Conservation (phyloP, 768 basidiomycete genomes). For the Kwoniella europaea region DNA sequence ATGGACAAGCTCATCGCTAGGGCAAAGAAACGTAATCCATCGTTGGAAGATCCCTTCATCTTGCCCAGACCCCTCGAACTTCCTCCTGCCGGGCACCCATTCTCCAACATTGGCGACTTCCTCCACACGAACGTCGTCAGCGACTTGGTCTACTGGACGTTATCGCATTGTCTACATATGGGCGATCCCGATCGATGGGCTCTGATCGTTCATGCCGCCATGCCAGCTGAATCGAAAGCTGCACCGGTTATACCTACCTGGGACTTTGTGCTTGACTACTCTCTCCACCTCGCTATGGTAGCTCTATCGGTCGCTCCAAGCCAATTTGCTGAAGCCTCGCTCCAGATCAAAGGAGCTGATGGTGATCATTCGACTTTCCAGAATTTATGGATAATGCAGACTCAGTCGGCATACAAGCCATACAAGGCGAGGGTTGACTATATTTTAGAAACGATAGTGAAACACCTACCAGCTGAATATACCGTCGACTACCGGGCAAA, state of each 20-base stretch:
- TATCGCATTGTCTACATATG: conserved; percentile 41
- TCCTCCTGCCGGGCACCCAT: conserved; percentile 65
- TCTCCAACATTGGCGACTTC: conserved; percentile 67
- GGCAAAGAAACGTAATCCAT: conserved; percentile 67
- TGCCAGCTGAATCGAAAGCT: conserved; percentile 26
- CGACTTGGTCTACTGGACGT: conserved; percentile 80
- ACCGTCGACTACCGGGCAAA: conserved; percentile 39
- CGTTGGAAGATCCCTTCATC: conserved; percentile 71
- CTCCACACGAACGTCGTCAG: conserved; percentile 74
- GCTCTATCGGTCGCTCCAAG: conserved; percentile 73
- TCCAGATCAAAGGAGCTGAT: conserved; percentile 58
- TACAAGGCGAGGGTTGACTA: conserved; percentile 75
- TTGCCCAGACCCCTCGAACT: conserved; percentile 74
- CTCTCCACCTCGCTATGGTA: conserved; percentile 82
- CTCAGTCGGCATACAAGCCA: conserved; percentile 70
- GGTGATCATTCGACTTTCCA: conserved; percentile 56
- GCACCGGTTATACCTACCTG: conserved; percentile 56
- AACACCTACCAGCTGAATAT: conserved; percentile 68
- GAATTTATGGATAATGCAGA: conserved; percentile 75
- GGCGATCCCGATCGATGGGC: conserved; percentile 38
- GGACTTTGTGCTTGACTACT: conserved; percentile 89
- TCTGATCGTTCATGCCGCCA: conserved; percentile 18
- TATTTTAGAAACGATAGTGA: conserved; percentile 70
- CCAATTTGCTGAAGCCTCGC: conserved; percentile 68
- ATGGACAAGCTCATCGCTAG: conserved; percentile 72